Evolutionary conservation across 228 moss, liverwort and hornwort genomes (phyloP), one percentile per base, ranked within the genome.

Genomic region (Sphagnum magellanicum): DNA sequence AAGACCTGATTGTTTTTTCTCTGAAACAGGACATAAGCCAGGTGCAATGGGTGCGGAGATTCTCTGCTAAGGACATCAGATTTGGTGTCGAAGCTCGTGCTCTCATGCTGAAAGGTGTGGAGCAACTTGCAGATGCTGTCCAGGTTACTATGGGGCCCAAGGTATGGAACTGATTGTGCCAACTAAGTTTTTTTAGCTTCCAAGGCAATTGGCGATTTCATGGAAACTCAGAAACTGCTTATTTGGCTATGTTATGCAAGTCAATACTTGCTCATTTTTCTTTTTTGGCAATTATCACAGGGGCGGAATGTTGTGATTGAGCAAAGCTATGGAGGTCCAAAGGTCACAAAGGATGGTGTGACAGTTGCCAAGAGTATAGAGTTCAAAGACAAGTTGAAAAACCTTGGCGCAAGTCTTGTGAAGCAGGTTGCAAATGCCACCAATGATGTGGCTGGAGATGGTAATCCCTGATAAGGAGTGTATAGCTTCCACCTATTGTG

Each of bases 91-190:
- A 91, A 60, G 92, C 92, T 50, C 84, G 95, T 64, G 87, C 92
- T 50, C 84, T 89, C 4, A 91, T 92, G 92, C 86, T 92, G 13
- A 88, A 96, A 77, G 95, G 95, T 50, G 88, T 96, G 53, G 95
- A 96, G 81, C 89, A 96, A 68, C 84, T 96, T 61, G 91, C 95
- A 16, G 91, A 96, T 86, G 95, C 91, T 55, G 95, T 96, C 63
- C 91, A 92, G 80, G 95, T 96, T 9, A 96, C 92, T 0, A 96
- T 96, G 92, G 92, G 92, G 67, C 92, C 89, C 0, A 92, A 91
- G 92, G 92, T 92, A 79, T 14, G 53, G 32, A 32, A 32, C 2
- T 32, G 32, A 32, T 32, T 32, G 32, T 32, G 32, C 32, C 32
- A 32, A 32, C 32, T 32, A 32, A 32, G 32, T 32, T 2, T 32